phyloP scores from a whole-genome alignment of 139 green algal genomes.

The Tetradesmus obliquus region DNA sequence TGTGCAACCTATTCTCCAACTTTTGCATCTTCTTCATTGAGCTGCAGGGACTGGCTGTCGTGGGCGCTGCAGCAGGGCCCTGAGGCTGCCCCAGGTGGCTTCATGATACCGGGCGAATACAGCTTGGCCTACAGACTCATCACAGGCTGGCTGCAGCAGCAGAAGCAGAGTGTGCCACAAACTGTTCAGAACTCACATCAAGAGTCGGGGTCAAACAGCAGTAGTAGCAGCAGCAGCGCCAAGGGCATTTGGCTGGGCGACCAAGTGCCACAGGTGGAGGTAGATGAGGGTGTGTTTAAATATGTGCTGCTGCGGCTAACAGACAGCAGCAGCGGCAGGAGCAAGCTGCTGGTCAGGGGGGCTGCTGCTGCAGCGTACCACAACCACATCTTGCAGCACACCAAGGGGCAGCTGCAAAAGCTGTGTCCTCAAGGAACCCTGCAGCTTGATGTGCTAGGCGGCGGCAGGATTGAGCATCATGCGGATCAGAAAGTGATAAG shows the following conservation, averaged over 20 bases:
- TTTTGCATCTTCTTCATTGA: background rate
- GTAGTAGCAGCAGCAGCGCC: background rate
- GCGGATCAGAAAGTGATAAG: conserved; percentile 29
- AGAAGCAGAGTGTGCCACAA: too few relatives aligned
- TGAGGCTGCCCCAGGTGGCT: conserved; percentile 23
- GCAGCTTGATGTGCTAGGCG: conserved; percentile 67
- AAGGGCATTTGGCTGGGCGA: conserved; percentile 49
- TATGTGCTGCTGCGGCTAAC: conserved; percentile 83
- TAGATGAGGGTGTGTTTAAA: conserved; percentile 80
- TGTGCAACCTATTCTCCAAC: too few relatives aligned
- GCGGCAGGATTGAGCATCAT: conserved; percentile 80
- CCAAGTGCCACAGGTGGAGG: conserved; percentile 52
- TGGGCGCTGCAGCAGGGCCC: background rate
- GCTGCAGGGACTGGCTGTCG: conserved; percentile 33
- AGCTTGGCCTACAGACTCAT: conserved; percentile 74
- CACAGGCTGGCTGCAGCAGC: conserved; percentile 52
- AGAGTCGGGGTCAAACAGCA: background rate
- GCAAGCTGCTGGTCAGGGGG: conserved; percentile 84
- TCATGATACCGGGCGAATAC: conserved; percentile 66
- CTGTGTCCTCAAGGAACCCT: conserved; percentile 40
- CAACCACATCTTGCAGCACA: conserved; percentile 72
- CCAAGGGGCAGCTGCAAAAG: conserved; percentile 34
- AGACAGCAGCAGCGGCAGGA: conserved; percentile 37
- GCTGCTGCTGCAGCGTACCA: conserved; percentile 76
- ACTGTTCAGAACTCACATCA: background rate